Evolutionary conservation across 768 basidiomycete species (phyloP), one percentile per base, ranked within the genome.

Genomic region (Amanita molliuscula): DNA sequence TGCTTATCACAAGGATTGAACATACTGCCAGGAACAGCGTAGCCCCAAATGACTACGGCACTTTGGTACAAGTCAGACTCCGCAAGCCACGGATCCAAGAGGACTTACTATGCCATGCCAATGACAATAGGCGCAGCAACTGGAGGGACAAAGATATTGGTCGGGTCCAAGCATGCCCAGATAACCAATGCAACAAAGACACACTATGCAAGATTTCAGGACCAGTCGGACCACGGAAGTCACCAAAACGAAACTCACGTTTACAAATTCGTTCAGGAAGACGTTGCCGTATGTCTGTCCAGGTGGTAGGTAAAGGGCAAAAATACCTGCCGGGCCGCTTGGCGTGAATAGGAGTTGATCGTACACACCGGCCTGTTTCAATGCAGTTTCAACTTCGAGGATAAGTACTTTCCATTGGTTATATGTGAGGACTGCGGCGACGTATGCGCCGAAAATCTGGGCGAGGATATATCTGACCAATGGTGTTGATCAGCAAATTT

Each of bases 21-120:
- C 68, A 58, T 56, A 80, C 79, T 62, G 20, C 74, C 73, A 31
- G 70, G 66, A 2, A 73, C 65, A 4, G 76, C 66, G 59, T 67
- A 85, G 34, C 81, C 77, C 81, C 82, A 84, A 52, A 84, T 72
- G 34, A 72, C 69, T 35, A 71, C 64, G 41, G 67, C 77, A 56
- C 82, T 84, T 49, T 34, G 43, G 16, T 6, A 6, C 20, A 44
- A 18, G 21, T 40, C 56, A 46, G 11, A 13, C 18, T 16, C 4
- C 8, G 31, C 15, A 8, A 29, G 15, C 13, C 16, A 23, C 10
- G 16, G 15, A 40, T 1, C n/a, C 11, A 21, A 6, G 10, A 11
- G 1, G 5, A 65, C 78, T 59, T 52, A 82, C 81, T 84, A 86
- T 55, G 78, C 70, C 35, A 81, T 60, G 15, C 72, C 70, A 34